Evolutionary conservation across 1,284 basidiomycete species (phyloP).

Genomic region (Heliocybe sulcata): DNA sequence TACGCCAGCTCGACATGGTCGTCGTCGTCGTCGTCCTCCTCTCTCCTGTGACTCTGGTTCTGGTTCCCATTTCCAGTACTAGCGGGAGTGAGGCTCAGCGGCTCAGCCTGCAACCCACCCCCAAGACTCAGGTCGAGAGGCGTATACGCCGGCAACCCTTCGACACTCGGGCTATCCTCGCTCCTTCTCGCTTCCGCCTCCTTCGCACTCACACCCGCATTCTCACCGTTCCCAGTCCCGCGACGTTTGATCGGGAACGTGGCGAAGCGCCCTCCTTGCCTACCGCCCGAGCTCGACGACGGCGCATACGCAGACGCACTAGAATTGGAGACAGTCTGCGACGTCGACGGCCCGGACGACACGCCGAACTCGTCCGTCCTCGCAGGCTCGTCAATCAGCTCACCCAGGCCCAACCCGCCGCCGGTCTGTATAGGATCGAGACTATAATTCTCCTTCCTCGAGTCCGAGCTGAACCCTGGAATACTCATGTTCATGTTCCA

Average conservation of each 20-base stretch:
- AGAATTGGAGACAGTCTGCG: not conserved
- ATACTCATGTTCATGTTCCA: not conserved
- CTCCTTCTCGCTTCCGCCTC: not conserved
- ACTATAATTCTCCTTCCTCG: not conserved
- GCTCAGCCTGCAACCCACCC: not conserved
- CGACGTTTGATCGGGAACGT: conserved; percentile 45
- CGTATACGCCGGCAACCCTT: not conserved
- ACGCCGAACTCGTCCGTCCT: conserved; percentile 1
- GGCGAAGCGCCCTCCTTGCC: conserved; percentile 37
- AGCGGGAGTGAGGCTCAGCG: not conserved
- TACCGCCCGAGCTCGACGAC: not conserved
- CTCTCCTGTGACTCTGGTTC: not conserved
- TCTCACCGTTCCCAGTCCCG: conserved; percentile 3
- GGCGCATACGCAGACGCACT: not conserved
- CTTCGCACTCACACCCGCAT: conserved; percentile 12
- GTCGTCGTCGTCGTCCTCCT: not conserved
- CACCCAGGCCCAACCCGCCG: not conserved
- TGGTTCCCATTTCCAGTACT: not conserved
- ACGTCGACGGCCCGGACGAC: not conserved
- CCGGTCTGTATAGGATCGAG: not conserved
- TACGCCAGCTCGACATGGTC: conserved; percentile 1
- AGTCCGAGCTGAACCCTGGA: not conserved
- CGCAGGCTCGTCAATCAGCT: not conserved
- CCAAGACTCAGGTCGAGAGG: not conserved
- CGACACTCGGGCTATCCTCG: not conserved